Evolutionary conservation across 139 green algal species (phyloP).

Genomic region (Zygnema cylindricum): DNA sequence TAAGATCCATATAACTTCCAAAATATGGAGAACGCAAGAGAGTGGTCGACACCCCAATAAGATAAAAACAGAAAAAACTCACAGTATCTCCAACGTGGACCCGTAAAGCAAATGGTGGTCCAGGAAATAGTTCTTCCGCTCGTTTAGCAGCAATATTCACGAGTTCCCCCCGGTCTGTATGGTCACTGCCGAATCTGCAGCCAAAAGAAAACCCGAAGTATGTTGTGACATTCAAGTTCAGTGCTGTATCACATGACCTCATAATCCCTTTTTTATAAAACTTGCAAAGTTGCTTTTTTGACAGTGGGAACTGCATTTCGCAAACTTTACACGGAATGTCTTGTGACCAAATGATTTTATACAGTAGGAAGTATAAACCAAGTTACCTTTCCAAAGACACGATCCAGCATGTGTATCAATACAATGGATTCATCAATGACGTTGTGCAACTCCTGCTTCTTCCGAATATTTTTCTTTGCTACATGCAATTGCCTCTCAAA

Average conservation of each 20-base stretch:
- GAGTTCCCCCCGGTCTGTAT: conserved; percentile 85
- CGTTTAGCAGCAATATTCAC: conserved; percentile 76
- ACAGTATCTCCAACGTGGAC: conserved; percentile 50
- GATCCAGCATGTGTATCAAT: no score
- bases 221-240: conserved; percentile 9
- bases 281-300: not conserved
- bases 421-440: no score
- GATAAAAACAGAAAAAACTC: conserved; percentile 14
- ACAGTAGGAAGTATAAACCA: no score
- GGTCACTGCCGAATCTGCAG: conserved; percentile 82
- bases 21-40: not conserved
- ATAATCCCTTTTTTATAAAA: not conserved
- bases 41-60: not conserved
- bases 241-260: not conserved
- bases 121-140: conserved; percentile 26
- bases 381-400: no score
- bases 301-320: no score
- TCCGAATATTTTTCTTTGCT: no score
- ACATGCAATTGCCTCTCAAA: no score
- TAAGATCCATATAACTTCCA: not conserved
- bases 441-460: no score
- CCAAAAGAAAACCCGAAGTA: not conserved
- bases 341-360: no score
- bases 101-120: not conserved
- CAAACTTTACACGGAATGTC: no score